phyloP scores from a whole-genome alignment of 2,329 filamentous ascomycete species.

The Sclerotinia sclerotiorum region DNA sequence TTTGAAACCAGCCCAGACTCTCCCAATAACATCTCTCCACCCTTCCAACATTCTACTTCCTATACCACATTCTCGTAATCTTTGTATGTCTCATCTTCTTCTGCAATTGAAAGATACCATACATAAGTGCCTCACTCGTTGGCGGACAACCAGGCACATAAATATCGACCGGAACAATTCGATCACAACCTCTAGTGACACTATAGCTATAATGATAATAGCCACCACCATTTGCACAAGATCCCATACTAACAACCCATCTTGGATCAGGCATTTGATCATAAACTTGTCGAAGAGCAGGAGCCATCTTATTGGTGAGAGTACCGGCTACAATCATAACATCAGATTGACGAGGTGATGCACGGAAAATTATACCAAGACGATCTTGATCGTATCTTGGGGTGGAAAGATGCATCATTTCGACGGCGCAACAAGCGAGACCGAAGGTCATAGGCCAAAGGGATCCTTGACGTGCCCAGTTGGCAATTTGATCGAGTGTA shows the following conservation, averaged over 20 bases:
- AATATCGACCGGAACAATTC: conserved; percentile 76
- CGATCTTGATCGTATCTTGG: conserved; percentile 88
- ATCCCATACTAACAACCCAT: conserved; percentile 84
- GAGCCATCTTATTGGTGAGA: conserved; percentile 94
- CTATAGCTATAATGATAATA: conserved; percentile 87
- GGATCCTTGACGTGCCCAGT: conserved; percentile 82
- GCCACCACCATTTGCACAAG: conserved; percentile 79
- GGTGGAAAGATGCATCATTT: conserved; percentile 91
- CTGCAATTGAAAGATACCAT: conserved; percentile 39
- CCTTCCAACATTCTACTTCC: conserved; percentile 23
- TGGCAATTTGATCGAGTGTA: conserved; percentile 74
- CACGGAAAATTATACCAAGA: conserved; percentile 86
- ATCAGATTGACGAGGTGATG: conserved; percentile 82
- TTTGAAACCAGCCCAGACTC: neutral
- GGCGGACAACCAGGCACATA: conserved; percentile 75
- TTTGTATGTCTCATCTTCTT: conserved; percentile 30
- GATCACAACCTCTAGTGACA: conserved; percentile 72
- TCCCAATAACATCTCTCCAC: neutral
- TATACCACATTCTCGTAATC: conserved; percentile 29
- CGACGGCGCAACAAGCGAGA: conserved; percentile 83
- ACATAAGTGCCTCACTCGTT: conserved; percentile 62
- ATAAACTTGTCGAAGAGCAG: conserved; percentile 85
- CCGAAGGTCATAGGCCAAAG: conserved; percentile 89
- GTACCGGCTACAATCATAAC: conserved; percentile 94
- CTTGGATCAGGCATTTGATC: conserved; percentile 93